phyloP scores from a whole-genome alignment of 495 filamentous ascomycete species.

The Xylaria curta region DNA sequence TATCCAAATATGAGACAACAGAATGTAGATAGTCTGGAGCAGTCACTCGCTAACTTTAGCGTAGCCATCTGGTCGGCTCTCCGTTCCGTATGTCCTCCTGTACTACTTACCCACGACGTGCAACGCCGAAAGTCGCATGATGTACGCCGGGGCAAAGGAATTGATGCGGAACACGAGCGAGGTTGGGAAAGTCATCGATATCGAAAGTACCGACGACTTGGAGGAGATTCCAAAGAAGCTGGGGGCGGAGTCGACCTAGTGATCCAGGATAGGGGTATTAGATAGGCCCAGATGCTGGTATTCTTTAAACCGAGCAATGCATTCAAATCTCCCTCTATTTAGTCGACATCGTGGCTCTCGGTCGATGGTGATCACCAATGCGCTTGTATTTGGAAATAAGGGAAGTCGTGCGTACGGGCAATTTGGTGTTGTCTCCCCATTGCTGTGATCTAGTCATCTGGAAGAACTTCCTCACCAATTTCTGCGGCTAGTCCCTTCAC shows the following conservation, averaged over 20 bases:
- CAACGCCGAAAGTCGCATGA: conserved; percentile 83
- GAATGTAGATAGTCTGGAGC: not conserved
- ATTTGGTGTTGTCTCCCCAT: not conserved
- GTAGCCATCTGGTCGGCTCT: conserved; percentile 54
- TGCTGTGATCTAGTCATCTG: conserved; percentile 36
- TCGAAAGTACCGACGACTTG: conserved; percentile 77
- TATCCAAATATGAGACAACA: not conserved
- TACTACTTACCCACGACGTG: conserved; percentile 92
- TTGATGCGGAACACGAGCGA: conserved; percentile 90
- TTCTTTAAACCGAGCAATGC: not conserved
- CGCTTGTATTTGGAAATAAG: not conserved
- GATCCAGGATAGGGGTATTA: not conserved
- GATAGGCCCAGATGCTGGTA: not conserved
- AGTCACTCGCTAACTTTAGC: conserved; percentile 17
- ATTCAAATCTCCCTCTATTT: not conserved
- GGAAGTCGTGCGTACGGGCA: not conserved
- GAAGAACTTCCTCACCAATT: conserved; percentile 62
- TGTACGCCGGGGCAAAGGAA: conserved; percentile 95
- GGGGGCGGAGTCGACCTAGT: conserved; percentile 45
- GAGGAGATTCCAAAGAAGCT: conserved; percentile 74
- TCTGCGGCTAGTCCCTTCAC: conserved; percentile 71
- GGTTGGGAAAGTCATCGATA: conserved; percentile 80
- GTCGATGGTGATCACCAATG: not conserved
- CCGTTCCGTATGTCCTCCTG: conserved; percentile 83
- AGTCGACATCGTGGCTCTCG: not conserved